phyloP scores from a whole-genome alignment of 768 basidiomycete species.

The Tulasnella calospora region DNA sequence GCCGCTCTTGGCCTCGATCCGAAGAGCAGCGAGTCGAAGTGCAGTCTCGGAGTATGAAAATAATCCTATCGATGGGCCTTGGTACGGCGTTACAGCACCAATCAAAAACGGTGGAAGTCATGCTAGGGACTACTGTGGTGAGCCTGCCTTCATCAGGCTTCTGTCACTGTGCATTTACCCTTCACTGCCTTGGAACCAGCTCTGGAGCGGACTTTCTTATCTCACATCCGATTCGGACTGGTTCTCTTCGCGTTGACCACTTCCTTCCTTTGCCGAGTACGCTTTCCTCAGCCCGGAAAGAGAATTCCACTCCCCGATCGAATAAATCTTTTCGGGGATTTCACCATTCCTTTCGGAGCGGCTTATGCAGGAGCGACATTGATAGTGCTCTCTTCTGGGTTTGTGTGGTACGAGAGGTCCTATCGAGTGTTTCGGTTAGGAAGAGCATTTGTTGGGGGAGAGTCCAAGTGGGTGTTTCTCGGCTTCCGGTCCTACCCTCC shows the following conservation, averaged over 20 bases:
- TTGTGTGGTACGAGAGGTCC: not conserved
- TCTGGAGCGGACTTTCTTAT: not conserved
- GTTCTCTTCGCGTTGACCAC: slow-evolving; percentile 1
- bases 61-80: not conserved
- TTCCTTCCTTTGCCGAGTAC: not conserved
- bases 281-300: not conserved
- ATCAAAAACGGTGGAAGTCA: not conserved
- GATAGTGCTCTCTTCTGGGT: not conserved
- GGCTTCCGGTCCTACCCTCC: not conserved
- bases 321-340: not conserved
- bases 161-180: not conserved
- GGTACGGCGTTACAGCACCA: not conserved
- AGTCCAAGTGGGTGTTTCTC: not conserved
- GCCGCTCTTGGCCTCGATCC: not conserved
- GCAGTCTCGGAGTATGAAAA: not conserved
- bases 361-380: not conserved
- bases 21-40: not conserved
- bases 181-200: not conserved
- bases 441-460: not conserved
- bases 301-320: not conserved
- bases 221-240: slow-evolving; percentile 6
- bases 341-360: not conserved
- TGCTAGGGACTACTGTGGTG: slow-evolving; percentile 13
- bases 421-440: not conserved
- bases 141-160: not conserved